Percentiles rank a stretch among this genome's conserved stretches.
phyloP scores from a whole-genome alignment of 805 yeast genomes.

The Teunomyces atbi region DNA sequence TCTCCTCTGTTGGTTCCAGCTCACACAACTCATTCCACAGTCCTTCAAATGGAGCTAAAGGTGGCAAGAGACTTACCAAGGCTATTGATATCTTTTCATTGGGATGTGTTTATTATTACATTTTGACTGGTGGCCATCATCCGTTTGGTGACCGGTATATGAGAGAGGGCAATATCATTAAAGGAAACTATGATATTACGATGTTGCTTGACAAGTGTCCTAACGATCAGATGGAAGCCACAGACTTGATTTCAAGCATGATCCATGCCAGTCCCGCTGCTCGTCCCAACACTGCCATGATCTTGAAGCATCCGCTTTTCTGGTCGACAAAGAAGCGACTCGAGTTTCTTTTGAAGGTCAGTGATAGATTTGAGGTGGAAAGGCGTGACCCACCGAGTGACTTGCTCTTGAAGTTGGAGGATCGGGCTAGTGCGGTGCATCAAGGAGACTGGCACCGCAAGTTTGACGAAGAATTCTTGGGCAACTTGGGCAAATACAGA shows the following conservation, averaged over 20 bases:
- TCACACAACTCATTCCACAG: slow-evolving; percentile 15
- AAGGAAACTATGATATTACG: slow-evolving; percentile 54
- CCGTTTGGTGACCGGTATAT: slow-evolving; percentile 93
- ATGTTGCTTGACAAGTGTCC: slow-evolving; percentile 43
- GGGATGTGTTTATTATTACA: slow-evolving; percentile 92
- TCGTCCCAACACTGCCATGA: slow-evolving; percentile 68
- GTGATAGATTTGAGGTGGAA: slow-evolving; percentile 88
- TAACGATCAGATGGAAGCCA: slow-evolving; percentile 58
- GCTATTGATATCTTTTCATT: slow-evolving; percentile 92
- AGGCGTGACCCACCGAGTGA: slow-evolving; percentile 75
- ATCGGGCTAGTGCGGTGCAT: slow-evolving; percentile 50
- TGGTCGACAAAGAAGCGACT: slow-evolving; percentile 76
- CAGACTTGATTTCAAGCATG: slow-evolving; percentile 72
- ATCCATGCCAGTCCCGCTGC: slow-evolving; percentile 59
- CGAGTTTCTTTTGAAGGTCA: slow-evolving; percentile 80
- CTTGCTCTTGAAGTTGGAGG: slow-evolving; percentile 55
- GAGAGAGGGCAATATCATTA: slow-evolving; percentile 85
- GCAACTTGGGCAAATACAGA: slow-evolving; percentile 85
- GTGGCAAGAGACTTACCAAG: slow-evolving; percentile 65
- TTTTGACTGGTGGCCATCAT: slow-evolving; percentile 78
- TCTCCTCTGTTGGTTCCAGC: slow-evolving; percentile 24
- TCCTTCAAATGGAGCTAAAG: background rate
- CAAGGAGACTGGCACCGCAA: slow-evolving; percentile 73
- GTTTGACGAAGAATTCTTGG: slow-evolving; percentile 72
- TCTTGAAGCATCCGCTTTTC: slow-evolving; percentile 83